Evolutionary conservation across 495 filamentous ascomycete species (phyloP), one percentile per base, ranked within the genome.

Genomic region (Aspergillus ostianus): DNA sequence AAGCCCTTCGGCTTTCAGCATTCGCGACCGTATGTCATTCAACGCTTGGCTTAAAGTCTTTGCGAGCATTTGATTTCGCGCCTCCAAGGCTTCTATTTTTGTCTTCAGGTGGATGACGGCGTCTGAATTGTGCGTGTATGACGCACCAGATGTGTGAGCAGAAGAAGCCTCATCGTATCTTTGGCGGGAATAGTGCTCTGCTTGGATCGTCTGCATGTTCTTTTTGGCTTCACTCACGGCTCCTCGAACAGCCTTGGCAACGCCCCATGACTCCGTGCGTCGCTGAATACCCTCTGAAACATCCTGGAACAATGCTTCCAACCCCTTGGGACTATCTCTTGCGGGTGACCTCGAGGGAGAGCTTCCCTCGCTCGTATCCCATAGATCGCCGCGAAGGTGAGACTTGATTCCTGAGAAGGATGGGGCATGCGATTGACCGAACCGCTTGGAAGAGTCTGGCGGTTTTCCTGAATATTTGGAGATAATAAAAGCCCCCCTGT

Each of bases 231-330:
- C 92, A 15, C 82, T 90, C 56, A 96, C 85, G 5, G 94, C 93
- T 59, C 93, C 92, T 19, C 93, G 86, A 12, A 98, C 88, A 12
- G 91, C 92, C 72, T 92, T 91, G 61, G 92, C 92, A 30, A 98
- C 87, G 4, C 93, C 92, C 72, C 93, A 90, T 57, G 87, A 84
- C 67, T 97, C 93, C 46, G 93, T 87, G 9, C 87, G 85, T 51
- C 90, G 86, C 55, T 96, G 85, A 17, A 98, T 86, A 45, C 87
- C 87, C 64, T 88, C 87, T 5, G 93, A 92, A 13, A 94, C 92
- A 45, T 92, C 91, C 65, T 93, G 90, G 36, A 98, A 79, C 1
- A 98, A 69, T 0, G 82, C 76, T 70, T 98, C 93, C 17, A 97
- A 78, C 5, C 58, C 83, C 80, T 67, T 86, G 75, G 63, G 85